Evolutionary conservation across 805 yeast genomes (phyloP).

Genomic region (Yamadazyma scolyti): DNA sequence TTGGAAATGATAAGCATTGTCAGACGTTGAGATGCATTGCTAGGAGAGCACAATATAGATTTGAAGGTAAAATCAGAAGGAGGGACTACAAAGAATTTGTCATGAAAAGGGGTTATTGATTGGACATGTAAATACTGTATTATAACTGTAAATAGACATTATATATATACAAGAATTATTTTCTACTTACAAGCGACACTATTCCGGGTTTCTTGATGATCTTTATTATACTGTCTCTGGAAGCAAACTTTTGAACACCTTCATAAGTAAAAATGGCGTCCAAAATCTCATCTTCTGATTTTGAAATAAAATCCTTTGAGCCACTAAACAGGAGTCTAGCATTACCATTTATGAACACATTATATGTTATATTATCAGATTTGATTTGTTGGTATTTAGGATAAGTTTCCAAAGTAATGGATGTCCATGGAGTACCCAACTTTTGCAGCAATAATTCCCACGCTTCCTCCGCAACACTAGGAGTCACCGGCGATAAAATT

Average conservation of each 20-base stretch:
- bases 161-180: conserved; percentile 9
- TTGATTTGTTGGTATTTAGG: conserved; percentile 50
- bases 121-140: conserved; percentile 14
- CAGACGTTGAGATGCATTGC: conserved; percentile 31
- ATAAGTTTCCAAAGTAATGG: conserved; percentile 62
- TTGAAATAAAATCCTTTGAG: conserved; percentile 29
- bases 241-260: conserved; percentile 41
- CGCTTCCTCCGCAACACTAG: conserved; percentile 78
- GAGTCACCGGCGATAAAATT: conserved; percentile 77
- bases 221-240: conserved; percentile 42
- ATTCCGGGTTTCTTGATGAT: conserved; percentile 52
- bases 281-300: conserved; percentile 32
- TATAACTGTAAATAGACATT: conserved; percentile 7
- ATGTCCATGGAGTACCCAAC: conserved; percentile 29
- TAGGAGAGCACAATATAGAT: conserved; percentile 30
- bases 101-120: conserved; percentile 28
- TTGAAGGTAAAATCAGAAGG: conserved; percentile 36
- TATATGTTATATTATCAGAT: conserved; percentile 40
- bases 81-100: conserved; percentile 30
- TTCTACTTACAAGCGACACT: conserved; percentile 36
- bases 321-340: conserved; percentile 46
- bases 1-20: conserved; percentile 28
- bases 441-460: conserved; percentile 48
- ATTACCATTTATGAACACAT: conserved; percentile 73
- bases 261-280: conserved; percentile 28